Evolutionary conservation across 2,329 filamentous ascomycete genomes (phyloP), one percentile per base, ranked within the genome.

Genomic region (Penicillium sp.): DNA sequence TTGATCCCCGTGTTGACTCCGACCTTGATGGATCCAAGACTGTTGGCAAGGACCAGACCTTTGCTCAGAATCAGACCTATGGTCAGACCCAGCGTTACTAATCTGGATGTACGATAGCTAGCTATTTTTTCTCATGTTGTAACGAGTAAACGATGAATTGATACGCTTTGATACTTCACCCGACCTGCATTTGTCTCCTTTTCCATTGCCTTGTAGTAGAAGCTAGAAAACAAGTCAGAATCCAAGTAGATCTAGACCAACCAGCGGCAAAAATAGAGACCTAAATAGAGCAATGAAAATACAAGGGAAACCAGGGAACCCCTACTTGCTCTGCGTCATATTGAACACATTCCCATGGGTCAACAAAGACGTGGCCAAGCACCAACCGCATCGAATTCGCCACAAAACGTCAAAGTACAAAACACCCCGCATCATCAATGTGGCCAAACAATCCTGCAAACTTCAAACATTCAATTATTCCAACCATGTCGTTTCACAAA

Each of bases 1-100:
- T 62, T 5, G 59, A 62, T 28, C 59, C 59, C 11, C 60, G 60
- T 26, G 58, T 63, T n/a, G 60, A 63, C 50, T 63, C 60, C n/a
- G 58, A 63, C 21, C 54, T 49, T 18, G 58, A 59, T 44, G 56
- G 54, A 3, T 58, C 58, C 10, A 55, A 53, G 39, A 59, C 55
- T 21, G n/a, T 58, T 49, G 58, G 56, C 24, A 28, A 28, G 24
- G 18, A 45, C 42, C 14, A 43, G 39, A 43, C 39, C 8, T 7
- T 6, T 5, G 13, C 21, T 13, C 40, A 44, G 39, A 21, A 45
- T 26, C 14, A 43, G 39, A 43, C 21, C 8, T 7, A 24, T 13
- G 13, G 5, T 9, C 40, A 44, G 39, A 45, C 42, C 31, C 42
- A 45, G 42, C 42, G 42, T 7, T 31, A 21, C 18, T 45, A 45